phyloP scores from a whole-genome alignment of 768 basidiomycete species.

The Lyophyllum decastes region DNA sequence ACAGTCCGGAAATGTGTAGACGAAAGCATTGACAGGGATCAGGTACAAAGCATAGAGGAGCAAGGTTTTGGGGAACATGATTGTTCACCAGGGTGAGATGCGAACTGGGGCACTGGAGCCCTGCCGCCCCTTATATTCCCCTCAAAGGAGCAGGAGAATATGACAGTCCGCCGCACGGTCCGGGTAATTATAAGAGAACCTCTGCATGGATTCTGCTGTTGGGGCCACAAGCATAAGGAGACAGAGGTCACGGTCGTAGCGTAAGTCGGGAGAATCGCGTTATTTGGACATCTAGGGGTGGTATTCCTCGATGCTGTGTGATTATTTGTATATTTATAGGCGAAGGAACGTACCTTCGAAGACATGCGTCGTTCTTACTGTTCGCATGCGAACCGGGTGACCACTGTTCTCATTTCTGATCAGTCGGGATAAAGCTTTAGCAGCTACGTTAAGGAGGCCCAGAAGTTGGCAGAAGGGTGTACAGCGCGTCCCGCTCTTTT shows the following conservation, averaged over 20 bases:
- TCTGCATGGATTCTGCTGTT: neutral
- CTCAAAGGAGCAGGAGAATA: neutral
- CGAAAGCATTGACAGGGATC: constrained; percentile 11
- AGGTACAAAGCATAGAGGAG: constrained; percentile 10
- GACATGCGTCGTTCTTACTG: neutral
- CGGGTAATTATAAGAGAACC: neutral
- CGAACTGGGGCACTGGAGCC: too few species aligned
- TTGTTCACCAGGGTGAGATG: neutral
- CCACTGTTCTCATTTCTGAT: neutral
- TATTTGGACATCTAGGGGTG: neutral
- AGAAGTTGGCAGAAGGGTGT: neutral
- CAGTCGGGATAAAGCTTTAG: neutral
- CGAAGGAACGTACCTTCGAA: neutral
- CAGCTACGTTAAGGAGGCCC: neutral
- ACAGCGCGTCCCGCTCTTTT: neutral
- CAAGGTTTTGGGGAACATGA: constrained; percentile 3
- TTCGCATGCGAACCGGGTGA: neutral
- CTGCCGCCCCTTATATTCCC: neutral
- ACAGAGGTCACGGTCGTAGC: neutral
- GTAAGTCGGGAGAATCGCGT: neutral
- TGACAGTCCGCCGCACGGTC: neutral
- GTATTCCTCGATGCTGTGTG: neutral
- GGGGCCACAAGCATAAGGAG: neutral
- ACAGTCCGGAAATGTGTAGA: constrained; percentile 51
- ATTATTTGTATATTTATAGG: neutral